Evolutionary conservation across 768 basidiomycete species (phyloP).

Genomic region (Pholiota molesta): DNA sequence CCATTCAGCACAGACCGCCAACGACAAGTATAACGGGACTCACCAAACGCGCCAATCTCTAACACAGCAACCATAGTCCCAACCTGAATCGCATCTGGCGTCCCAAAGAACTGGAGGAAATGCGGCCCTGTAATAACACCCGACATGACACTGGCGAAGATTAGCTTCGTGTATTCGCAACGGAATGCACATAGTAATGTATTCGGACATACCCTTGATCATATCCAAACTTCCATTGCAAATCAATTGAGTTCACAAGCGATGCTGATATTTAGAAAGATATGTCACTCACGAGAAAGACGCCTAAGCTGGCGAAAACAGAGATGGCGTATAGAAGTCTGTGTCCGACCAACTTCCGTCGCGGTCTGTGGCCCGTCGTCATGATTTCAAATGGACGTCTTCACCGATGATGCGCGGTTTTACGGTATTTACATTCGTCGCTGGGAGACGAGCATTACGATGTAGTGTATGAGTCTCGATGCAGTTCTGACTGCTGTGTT

Average conservation of each 20-base stretch:
- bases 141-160: constrained; percentile 70
- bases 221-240: constrained; percentile 66
- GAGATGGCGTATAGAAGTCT: constrained; percentile 77
- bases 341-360: constrained; percentile 67
- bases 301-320: constrained; percentile 77
- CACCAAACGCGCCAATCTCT: constrained; percentile 90
- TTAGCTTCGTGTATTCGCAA: not conserved
- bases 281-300: constrained; percentile 64
- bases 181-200: not conserved
- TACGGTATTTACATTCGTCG: not conserved
- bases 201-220: constrained; percentile 78
- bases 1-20: not conserved
- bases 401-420: not conserved
- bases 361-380: constrained; percentile 21
- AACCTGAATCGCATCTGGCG: constrained; percentile 72
- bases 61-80: constrained; percentile 94
- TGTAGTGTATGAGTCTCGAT: no score
- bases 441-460: not conserved
- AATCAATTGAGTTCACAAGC: not conserved
- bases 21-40: constrained; percentile 19
- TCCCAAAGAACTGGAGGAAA: constrained; percentile 80
- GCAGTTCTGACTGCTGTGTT: no score
- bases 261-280: not conserved
- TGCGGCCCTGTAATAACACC: constrained; percentile 91
- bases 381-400: not conserved